Conservation (phyloP, 2,329 filamentous ascomycete species). For the Verticillium zaregamsianum region DNA sequence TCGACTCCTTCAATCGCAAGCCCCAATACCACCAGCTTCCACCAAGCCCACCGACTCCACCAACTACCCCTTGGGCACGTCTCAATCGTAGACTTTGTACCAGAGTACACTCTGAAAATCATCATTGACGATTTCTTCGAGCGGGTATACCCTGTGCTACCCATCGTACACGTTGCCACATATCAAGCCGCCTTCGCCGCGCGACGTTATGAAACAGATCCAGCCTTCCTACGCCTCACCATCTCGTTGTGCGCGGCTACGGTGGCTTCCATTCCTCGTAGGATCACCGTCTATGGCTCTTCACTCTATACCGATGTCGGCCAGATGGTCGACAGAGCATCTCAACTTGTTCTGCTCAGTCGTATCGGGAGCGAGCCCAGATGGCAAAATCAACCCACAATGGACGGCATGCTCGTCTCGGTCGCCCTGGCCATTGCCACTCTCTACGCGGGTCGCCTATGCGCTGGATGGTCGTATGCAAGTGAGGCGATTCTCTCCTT, state of each 20-base stretch:
- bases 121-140: constrained; percentile 16
- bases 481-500: not conserved
- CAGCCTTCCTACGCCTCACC: constrained; percentile 15
- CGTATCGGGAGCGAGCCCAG: not conserved
- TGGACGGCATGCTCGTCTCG: not conserved
- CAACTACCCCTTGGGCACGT: constrained; percentile 7
- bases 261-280: constrained; percentile 15
- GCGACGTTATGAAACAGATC: constrained; percentile 12
- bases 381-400: not conserved
- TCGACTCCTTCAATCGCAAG: not conserved
- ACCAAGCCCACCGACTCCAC: not conserved
- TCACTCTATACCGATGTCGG: not conserved
- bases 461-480: not conserved
- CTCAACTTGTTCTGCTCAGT: not conserved
- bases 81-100: constrained; percentile 13
- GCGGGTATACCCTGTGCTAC: constrained; percentile 16
- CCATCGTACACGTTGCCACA: constrained; percentile 14
- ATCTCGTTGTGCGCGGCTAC: constrained; percentile 17
- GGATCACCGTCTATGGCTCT: constrained; percentile 9
- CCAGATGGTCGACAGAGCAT: not conserved
- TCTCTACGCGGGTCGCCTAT: not conserved
- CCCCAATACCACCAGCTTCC: not conserved
- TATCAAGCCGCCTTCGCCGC: constrained; percentile 7
- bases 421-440: not conserved
- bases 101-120: constrained; percentile 10